phyloP scores from a whole-genome alignment of 768 basidiomycete genomes.

The Serendipita sp. region DNA sequence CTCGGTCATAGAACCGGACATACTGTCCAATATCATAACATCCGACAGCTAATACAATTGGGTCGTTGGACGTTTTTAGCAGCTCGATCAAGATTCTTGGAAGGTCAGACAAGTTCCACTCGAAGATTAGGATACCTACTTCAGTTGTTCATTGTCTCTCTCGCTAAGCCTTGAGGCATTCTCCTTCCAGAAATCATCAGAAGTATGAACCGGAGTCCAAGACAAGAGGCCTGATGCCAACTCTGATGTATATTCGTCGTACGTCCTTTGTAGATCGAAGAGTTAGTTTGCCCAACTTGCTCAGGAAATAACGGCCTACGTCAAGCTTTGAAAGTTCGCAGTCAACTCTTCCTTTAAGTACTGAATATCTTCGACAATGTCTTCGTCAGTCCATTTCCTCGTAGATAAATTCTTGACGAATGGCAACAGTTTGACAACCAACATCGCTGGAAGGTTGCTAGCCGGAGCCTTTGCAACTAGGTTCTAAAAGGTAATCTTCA shows the following conservation, averaged over 20 bases:
- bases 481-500: conserved; percentile 36
- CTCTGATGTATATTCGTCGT: conserved; percentile 90
- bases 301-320: conserved; percentile 36
- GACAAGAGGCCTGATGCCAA: conserved; percentile 77
- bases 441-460: conserved; percentile 83
- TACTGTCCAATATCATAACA: conserved; percentile 89
- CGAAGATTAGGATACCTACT: conserved; percentile 30
- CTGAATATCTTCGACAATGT: conserved; percentile 80
- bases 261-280: conserved; percentile 43
- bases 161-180: conserved; percentile 81
- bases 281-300: neutral
- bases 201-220: conserved; percentile 93
- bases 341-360: conserved; percentile 80
- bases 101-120: neutral
- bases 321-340: conserved; percentile 71
- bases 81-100: conserved; percentile 57
- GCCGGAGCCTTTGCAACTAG: conserved; percentile 75
- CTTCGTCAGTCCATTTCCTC: conserved; percentile 90
- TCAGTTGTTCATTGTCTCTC: conserved; percentile 65
- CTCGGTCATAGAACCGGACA: conserved; percentile 78
- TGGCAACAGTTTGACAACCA: conserved; percentile 71
- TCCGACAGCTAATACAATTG: conserved; percentile 76
- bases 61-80: conserved; percentile 51
- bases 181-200: conserved; percentile 96
- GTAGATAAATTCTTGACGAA: conserved; percentile 70